Percentiles rank a stretch among this genome's conserved stretches.
Evolutionary conservation across 2,329 filamentous ascomycete genomes (phyloP).

Genomic region (Sporothrix variecibatus): DNA sequence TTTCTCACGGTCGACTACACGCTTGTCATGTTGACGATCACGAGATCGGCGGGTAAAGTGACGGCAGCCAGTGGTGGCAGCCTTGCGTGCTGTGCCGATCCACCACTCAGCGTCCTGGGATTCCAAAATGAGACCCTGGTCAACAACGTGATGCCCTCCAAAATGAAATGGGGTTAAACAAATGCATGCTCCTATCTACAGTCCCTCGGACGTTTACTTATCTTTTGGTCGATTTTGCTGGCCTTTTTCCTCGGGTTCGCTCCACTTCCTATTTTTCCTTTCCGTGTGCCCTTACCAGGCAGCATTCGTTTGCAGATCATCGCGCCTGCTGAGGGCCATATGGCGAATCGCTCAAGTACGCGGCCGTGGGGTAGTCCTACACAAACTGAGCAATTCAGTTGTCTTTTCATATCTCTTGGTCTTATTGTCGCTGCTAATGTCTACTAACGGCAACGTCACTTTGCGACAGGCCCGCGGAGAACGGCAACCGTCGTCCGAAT

Average conservation of each 20-base stretch:
- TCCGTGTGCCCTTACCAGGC: neutral
- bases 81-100: constrained; percentile 23
- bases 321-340: neutral
- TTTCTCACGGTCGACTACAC: neutral
- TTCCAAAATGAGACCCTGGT: neutral
- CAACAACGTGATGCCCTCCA: neutral
- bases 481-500: neutral
- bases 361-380: neutral
- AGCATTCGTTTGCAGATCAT: neutral
- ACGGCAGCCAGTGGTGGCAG: constrained; percentile 24
- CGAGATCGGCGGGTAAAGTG: constrained; percentile 21
- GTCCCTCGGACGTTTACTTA: neutral
- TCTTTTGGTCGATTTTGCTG: neutral
- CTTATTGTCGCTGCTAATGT: neutral
- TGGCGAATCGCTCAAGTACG: neutral
- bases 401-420: neutral
- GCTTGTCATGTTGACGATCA: neutral
- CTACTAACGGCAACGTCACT: neutral
- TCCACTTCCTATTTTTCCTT: neutral
- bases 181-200: neutral
- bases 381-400: neutral
- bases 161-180: neutral
- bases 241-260: neutral
- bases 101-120: neutral
- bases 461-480: neutral